These are phyloP conservation scores for Antarctomyces pellizariae DNA, from an alignment of 495 filamentous ascomycete genomes.

Conservation along the genomic window DNA sequence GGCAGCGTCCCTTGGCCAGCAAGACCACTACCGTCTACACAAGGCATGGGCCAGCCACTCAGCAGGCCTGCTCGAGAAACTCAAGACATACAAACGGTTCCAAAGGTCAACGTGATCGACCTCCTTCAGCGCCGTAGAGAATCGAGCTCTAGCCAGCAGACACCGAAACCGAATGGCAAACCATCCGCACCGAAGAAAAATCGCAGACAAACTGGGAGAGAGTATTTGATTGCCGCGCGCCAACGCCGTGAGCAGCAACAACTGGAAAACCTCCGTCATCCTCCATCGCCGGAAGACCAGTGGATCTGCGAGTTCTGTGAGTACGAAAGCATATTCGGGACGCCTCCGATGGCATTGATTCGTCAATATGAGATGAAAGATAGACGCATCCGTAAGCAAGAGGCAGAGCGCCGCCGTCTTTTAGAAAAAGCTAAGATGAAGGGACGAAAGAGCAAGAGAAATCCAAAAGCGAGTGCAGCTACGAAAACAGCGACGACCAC, in stretches of 20 bases:
- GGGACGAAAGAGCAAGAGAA: slow-evolving; percentile 52
- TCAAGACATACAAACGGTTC: too few species aligned
- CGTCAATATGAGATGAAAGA: slow-evolving; percentile 90
- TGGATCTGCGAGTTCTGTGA: slow-evolving; percentile 94
- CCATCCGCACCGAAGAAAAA: slow-evolving; percentile 22
- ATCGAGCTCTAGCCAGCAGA: too few species aligned
- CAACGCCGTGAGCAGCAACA: slow-evolving; percentile 47
- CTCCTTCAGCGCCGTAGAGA: too few species aligned
- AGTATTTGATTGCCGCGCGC: slow-evolving; percentile 38
- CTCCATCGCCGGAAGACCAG: slow-evolving; percentile 46
- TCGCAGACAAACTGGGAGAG: slow-evolving; percentile 29
- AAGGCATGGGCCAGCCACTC: too few species aligned
- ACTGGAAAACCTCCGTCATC: slow-evolving; percentile 53
- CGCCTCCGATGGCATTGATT: slow-evolving; percentile 61
- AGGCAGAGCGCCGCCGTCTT: slow-evolving; percentile 62
- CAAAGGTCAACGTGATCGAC: too few species aligned
- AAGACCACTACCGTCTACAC: too few species aligned
- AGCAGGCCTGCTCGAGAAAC: too few species aligned
- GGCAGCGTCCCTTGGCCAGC: slow-evolving; percentile 24
- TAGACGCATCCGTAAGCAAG: slow-evolving; percentile 52
- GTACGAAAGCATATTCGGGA: slow-evolving; percentile 69
- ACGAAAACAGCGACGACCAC: slow-evolving; percentile 10
- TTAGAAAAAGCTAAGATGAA: slow-evolving; percentile 94
- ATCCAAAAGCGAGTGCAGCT: slow-evolving; percentile 27
- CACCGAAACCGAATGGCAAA: too few species aligned